Base-by-base conservation (phyloP, 139 green algal species). In the Chlamydomonas schloesseri region DNA sequence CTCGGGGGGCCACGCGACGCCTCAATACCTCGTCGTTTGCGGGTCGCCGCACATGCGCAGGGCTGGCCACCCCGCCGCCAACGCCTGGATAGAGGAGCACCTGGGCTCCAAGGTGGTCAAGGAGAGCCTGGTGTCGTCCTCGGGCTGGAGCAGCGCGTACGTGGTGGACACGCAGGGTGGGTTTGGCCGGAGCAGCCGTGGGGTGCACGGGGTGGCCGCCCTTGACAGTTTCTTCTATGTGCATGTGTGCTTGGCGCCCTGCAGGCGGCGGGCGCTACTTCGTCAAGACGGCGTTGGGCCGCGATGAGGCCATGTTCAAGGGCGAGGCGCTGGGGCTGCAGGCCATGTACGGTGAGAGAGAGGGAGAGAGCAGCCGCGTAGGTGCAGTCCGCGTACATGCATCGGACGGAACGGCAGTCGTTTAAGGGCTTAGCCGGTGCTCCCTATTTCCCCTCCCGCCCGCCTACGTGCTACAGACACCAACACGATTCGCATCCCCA, bases 281-380 rank as follows among this genome's bases (percentile, higher is more conserved):
- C 91, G 96, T 97, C 13, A 99, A 99, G 92, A 93, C 91, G 10
- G 78, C 93, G 1, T n/a, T 55, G 24, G 83, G 87, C 17, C 84
- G 86, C 34, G 87, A 92, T 34, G 90, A 93, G 29, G 70, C 58
- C 53, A 99, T 99, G 97, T 99, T 99, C 87, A 82, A 91, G 24
- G 96, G 96, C 5, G 97, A 99, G 87, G 93, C 93, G 0, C 78
- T 96, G 47, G 96, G 96, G 18, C 90, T 99, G 46, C 83, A 95
- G 33, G 97, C 97, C 31, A 95, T 99, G 93, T 91, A 95, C 62
- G 94, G 94, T 96, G 80, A 58, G 89, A n/a, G n/a, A n/a, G n/a
- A n/a, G n/a, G n/a, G 15, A 29, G 8, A 13, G 0, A 58, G 72
- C 24, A 23, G 26, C 4, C 42, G 72, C 0, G 72, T 37, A 24